phyloP scores from a whole-genome alignment of 371 early-diverging fungal genomes.

The Mortierella sp. region DNA sequence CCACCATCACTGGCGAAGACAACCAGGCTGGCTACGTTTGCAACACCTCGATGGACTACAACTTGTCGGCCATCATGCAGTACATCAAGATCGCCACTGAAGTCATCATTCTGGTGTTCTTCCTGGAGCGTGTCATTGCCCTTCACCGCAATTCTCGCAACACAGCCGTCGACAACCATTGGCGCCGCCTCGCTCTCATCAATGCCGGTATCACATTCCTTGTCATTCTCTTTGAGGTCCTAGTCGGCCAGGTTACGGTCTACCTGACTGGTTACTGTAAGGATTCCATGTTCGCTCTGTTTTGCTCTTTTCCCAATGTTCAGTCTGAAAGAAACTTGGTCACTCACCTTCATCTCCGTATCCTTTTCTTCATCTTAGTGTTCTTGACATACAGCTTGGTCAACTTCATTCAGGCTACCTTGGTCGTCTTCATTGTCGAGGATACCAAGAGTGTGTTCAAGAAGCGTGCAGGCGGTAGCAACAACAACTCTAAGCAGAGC shows the following conservation, averaged over 20 bases:
- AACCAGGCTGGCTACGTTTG: slow-evolving; percentile 30
- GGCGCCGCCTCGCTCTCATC: slow-evolving; percentile 49
- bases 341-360: neutral
- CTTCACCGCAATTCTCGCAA: slow-evolving; percentile 26
- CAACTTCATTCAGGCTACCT: slow-evolving; percentile 39
- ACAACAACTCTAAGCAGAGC: slow-evolving; percentile 23
- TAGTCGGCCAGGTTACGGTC: slow-evolving; percentile 49
- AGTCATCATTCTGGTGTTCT: slow-evolving; percentile 38
- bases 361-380: slow-evolving; percentile 8
- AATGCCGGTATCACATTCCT: slow-evolving; percentile 50
- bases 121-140: slow-evolving; percentile 49
- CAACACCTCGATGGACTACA: slow-evolving; percentile 22
- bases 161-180: slow-evolving; percentile 21
- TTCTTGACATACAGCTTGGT: slow-evolving; percentile 49
- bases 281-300: neutral
- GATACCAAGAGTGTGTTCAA: slow-evolving; percentile 46
- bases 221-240: slow-evolving; percentile 49
- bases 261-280: slow-evolving; percentile 39
- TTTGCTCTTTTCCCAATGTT: too few relatives aligned
- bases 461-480: slow-evolving; percentile 32
- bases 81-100: slow-evolving; percentile 52
- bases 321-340: too few relatives aligned
- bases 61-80: slow-evolving; percentile 41
- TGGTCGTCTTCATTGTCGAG: slow-evolving; percentile 49
- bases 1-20: slow-evolving; percentile 24